Evolutionary conservation across 805 yeast species (phyloP), one percentile per base, ranked within the genome.

Genomic region (Jamesozyma piceae): DNA sequence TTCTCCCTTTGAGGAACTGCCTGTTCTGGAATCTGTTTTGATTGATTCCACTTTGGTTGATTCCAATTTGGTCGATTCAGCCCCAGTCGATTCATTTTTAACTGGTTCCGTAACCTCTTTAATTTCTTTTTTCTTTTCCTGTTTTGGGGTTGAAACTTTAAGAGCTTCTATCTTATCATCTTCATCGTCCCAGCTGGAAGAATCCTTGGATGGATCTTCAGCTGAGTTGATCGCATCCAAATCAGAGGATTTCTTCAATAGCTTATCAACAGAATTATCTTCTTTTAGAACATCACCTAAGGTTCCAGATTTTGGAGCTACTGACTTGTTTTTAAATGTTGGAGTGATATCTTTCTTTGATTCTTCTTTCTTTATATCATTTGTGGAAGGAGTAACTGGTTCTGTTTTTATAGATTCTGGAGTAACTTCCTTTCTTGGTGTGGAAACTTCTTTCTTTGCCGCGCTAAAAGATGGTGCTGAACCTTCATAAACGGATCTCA

Each of bases 401-500:
- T n/a, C 15, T 2, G 34, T 10, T 11, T 9, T n/a, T 6, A 14
- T 26, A 4, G 19, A 3, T 13, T 30, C 17, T 30, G 22, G 22
- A 33, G 36, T 18, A 8, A 11, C 27, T 15, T 47, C 58, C 29
- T 38, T 33, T 27, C 43, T 43, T 18, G 14, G 26, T 6, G n/a
- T 29, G 14, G 29, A 4, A 21, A 20, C 31, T 9, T 58, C 53
- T 29, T 47, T 52, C 34, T 50, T 48, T 21, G 63, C 45, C 6
- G 63, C 64, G 17, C 71, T 60, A 2, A 73, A 64, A 18, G 68
- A 59, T 28, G 86, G 78, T 29, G 70, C 74, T 3, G 75, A 60
- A 19, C 95, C 95, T n/a, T 88, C 90, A 60, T 75, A 90, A 15
- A 89, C 51, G 10, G 83, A 76, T 58, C 74, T 81, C 82, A 94